Evolutionary conservation across 352 stramenopile species (phyloP), one percentile per base, ranked within the genome.

Genomic region (Globisporangium radiosum): DNA sequence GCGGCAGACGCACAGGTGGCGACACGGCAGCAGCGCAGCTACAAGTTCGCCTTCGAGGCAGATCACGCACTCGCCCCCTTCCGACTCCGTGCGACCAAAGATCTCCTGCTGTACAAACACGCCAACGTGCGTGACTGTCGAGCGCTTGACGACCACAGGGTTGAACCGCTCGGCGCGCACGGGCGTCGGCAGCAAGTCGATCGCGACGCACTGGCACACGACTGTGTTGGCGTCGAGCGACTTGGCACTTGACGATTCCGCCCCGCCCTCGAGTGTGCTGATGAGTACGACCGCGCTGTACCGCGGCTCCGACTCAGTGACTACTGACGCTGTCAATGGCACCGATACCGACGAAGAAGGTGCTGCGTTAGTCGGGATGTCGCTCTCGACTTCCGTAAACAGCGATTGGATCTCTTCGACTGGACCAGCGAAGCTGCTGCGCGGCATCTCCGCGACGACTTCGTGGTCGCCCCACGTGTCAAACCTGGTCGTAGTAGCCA

Each of bases 1-100:
- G 39, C 64, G 65, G 48, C 81, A 90, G 33, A 90, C 75, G 67
- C 81, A 90, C 19, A 81, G 67, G 56, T 88, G 78, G 48, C 81
- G 75, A 40, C 81, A 90, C 7, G 81, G 81, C 33, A 90, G 65
- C 54, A 88, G 64, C 52, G 87, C 63, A 1, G 73, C 75, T 1
- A 59, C 56, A 5, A 67, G 69, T 33, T 59, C 55, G 33, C 66
- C 64, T 59, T 88, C 81, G 40, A 90, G 62, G 45, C 81, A 90
- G 59, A 90, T 90, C 47, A 73, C 71, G 57, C 81, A 90, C 58
- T 88, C 81, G 54, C 72, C 69, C 2, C 51, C 55, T 10, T 63
- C 44, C 2, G 8, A 36, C n/a, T 54, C 54, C 47, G 75, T 59
- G 36, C 61, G 62, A 13, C 75, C 72, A 54, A 78, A 88, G 49